Conservation (phyloP, 1,284 basidiomycete species). For the Trametes versicolor region DNA sequence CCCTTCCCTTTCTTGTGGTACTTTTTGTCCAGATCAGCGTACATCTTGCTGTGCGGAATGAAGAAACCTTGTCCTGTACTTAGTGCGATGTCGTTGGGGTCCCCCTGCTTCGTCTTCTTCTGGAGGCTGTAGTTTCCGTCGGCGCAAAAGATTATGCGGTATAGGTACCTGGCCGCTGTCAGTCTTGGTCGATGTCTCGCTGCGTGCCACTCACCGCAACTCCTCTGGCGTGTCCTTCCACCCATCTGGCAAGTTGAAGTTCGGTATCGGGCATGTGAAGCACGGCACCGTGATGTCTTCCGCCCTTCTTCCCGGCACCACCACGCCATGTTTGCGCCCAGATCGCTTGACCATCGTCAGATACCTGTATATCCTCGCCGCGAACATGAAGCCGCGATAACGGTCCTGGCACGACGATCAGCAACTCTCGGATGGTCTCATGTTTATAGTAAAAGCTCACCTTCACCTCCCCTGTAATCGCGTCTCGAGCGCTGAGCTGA, state of each 20-base stretch:
- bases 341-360: constrained; percentile 7
- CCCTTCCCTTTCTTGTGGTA: neutral
- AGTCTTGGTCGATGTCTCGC: neutral
- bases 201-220: neutral
- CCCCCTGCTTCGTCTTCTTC: constrained; percentile 8
- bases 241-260: constrained; percentile 6
- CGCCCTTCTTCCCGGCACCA: no score
- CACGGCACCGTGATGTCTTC: constrained; percentile 4
- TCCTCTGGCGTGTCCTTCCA: constrained; percentile 6
- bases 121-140: constrained; percentile 12
- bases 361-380: neutral
- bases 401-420: no score
- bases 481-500: no score
- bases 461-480: no score
- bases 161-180: neutral
- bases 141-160: neutral
- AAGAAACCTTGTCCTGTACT: neutral
- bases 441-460: no score
- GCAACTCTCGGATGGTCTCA: no score
- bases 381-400: constrained; percentile 2
- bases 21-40: neutral
- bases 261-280: constrained; percentile 7
- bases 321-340: neutral
- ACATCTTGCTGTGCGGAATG: neutral
- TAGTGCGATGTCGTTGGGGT: neutral